These are phyloP conservation scores for Tritrichomonas musculus DNA, from an alignment of 208 protist genomes.

Conservation along the genomic window DNA sequence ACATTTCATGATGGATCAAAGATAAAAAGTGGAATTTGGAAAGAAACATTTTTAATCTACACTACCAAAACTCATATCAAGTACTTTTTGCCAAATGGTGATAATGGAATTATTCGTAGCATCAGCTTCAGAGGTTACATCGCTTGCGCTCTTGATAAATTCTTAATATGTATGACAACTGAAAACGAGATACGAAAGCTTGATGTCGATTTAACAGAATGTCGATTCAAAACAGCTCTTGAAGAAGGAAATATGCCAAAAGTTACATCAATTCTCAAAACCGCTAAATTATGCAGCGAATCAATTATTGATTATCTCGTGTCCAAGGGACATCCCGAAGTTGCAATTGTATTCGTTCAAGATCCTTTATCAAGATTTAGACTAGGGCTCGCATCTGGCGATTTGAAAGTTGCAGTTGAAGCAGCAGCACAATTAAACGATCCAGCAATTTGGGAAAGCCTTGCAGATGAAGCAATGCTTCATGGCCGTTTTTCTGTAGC, in stretches of 20 bases:
- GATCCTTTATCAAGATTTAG: constrained; percentile 88
- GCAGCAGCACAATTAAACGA: constrained; percentile 57
- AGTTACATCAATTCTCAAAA: constrained; percentile 79
- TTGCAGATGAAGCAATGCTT: constrained; percentile 6
- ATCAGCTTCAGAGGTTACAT: constrained; percentile 86
- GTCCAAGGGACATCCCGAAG: constrained; percentile 76
- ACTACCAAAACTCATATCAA: constrained; percentile 95
- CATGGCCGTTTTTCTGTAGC: not conserved
- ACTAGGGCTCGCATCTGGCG: constrained; percentile 92
- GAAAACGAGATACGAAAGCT: constrained; percentile 68
- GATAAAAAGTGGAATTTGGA: constrained; percentile 79
- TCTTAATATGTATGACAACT: constrained; percentile 75
- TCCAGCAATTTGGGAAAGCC: not conserved
- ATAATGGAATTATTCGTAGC: constrained; percentile 89
- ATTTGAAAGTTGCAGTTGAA: constrained; percentile 76
- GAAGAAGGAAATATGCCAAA: constrained; percentile 69
- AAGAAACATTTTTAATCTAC: constrained; percentile 83
- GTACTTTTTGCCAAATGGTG: constrained; percentile 76
- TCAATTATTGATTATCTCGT: constrained; percentile 94
- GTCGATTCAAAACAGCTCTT: constrained; percentile 86
- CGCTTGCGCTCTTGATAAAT: constrained; percentile 66
- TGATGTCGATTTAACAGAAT: constrained; percentile 79
- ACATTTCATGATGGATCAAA: constrained; percentile 76
- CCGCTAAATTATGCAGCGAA: constrained; percentile 77
- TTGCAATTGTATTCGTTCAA: constrained; percentile 93